Conservation (phyloP, 306 rosid species). For the Hippophae rhamnoides region DNA sequence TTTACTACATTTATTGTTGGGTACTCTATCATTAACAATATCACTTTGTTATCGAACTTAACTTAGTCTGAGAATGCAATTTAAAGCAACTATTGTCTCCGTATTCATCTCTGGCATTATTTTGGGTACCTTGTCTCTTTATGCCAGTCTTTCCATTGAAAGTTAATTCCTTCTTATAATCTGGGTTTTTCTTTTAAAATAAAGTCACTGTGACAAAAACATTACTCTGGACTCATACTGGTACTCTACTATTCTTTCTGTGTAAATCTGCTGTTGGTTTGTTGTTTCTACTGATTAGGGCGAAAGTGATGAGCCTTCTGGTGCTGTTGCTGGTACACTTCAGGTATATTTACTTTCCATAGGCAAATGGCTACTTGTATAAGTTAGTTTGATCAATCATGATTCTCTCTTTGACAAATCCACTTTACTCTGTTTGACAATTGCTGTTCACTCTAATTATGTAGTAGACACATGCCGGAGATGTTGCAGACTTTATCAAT, state of each 20-base stretch:
- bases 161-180: background rate
- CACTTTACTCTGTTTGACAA: constrained; percentile 10
- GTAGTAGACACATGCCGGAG: constrained; percentile 86
- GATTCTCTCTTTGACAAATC: constrained; percentile 1
- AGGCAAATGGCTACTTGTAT: background rate
- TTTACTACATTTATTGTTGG: no score
- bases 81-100: no score
- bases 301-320: constrained; percentile 74
- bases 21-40: no score
- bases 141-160: background rate
- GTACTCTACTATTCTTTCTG: constrained; percentile 2
- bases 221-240: background rate
- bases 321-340: constrained; percentile 73
- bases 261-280: constrained; percentile 16
- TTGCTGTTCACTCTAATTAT: constrained; percentile 23
- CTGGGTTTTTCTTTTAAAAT: background rate
- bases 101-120: background rate
- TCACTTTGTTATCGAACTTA: no score
- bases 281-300: constrained; percentile 38
- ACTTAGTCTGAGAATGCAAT: no score
- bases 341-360: constrained; percentile 38
- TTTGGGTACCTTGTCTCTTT: background rate
- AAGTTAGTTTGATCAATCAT: background rate
- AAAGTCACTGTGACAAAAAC: background rate
- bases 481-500: constrained; percentile 67